Base-by-base conservation (phyloP, 805 yeast species). In the Myxozyma mucilagina region DNA sequence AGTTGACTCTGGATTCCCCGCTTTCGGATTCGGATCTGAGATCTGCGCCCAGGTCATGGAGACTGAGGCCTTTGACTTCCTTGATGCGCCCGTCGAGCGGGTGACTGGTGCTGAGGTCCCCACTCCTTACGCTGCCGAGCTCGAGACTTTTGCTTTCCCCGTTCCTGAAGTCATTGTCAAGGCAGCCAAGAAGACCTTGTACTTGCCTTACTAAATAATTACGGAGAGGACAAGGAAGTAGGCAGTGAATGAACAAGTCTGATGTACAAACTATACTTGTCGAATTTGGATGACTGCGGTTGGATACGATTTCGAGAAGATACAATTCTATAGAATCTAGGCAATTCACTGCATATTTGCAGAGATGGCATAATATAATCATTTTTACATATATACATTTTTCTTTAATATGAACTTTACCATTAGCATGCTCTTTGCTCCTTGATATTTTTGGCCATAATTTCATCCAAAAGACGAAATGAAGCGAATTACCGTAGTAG, bases 81-180 rank as follows among this genome's bases (percentile, higher is more conserved):
- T 94, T 74, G 99, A 94, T 79, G 96, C 98, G 64, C 99, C 99
- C 71, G 90, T 94, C 69, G 96, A 87, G 81, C 90, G 99, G 83
- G 93, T 92, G 72, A 94, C 99, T 62, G 99, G 99, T 77, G 96
- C 98, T 75, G 99, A 94, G 81, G 97, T 92, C 36, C 99, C 99
- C 78, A 94, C 99, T 70, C 99, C 99, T 68, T 94, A 94, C 75
- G 97, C 97, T 71, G 84, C 86, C 78, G 92, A 87, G 80, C 84
- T 94, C 75, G 99, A 94, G 85, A 96, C 89, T 80, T 89, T 94
- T 75, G 97, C 98, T 59, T 94, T 94, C 97, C 99, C 99, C 78
- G 97, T 92, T 76, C 82, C 89, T 59, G 93, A 89, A 73, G 84
- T 91, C 68, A 89, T 94, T 71, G 84, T 89, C 74, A 87, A 91